These are phyloP conservation scores for Apocynum venetum DNA, from an alignment of 257 asterid genomes.

Conservation along the genomic window DNA sequence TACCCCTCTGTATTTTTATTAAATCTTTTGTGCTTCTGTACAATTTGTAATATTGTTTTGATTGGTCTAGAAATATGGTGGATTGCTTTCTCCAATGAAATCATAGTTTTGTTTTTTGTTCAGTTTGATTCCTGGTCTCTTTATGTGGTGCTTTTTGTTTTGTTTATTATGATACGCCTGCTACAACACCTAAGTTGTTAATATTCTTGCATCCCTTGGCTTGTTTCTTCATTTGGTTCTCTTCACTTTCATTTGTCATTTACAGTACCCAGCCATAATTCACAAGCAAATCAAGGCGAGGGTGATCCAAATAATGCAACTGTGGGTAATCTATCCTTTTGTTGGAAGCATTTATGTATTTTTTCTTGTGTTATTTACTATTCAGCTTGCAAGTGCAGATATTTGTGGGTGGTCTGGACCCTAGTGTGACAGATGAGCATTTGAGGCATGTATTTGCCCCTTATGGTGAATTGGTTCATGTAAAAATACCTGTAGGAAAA, in stretches of 20 bases:
- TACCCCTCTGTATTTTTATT: too few species aligned
- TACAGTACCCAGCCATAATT: conserved; percentile 65
- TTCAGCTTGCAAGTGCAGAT: conserved; percentile 42
- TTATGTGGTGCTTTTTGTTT: not conserved
- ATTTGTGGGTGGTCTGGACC: conserved; percentile 84
- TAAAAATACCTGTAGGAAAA: conserved; percentile 35
- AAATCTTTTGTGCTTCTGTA: too few species aligned
- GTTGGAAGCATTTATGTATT: conserved; percentile 4
- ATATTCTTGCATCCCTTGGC: not conserved
- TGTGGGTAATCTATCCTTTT: conserved; percentile 45
- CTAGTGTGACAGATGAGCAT: conserved; percentile 40
- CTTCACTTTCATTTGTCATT: conserved; percentile 19
- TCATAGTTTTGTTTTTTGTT: not conserved
- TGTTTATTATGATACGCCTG: not conserved
- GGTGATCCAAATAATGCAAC: conserved; percentile 90
- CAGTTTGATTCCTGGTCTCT: not conserved
- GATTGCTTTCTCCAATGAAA: not conserved
- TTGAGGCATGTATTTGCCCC: conserved; percentile 29
- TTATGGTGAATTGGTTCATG: conserved; percentile 34
- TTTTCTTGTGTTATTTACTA: conserved; percentile 8
- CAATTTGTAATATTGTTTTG: not conserved
- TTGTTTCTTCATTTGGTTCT: conserved; percentile 14
- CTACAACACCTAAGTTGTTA: not conserved
- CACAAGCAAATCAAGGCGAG: conserved; percentile 78
- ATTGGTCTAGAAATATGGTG: not conserved